These are phyloP conservation scores for Phaeomoniella chlamydospora DNA, from an alignment of 2,329 filamentous ascomycete genomes.

Conservation along the genomic window DNA sequence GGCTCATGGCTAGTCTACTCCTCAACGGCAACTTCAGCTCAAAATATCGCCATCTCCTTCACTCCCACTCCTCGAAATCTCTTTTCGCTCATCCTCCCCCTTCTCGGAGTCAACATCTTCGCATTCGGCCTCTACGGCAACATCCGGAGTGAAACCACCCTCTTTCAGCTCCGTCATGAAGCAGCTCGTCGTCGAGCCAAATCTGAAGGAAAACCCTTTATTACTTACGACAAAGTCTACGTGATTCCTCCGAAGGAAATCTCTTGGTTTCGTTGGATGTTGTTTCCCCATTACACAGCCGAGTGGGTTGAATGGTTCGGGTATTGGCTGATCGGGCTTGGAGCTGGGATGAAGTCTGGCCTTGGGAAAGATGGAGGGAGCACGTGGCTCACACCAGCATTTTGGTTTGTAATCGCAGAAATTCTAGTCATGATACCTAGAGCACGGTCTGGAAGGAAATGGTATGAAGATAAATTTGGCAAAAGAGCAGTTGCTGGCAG, in stretches of 20 bases:
- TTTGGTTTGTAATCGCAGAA: slow-evolving; percentile 75
- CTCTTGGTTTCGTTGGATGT: slow-evolving; percentile 57
- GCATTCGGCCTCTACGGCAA: slow-evolving; percentile 63
- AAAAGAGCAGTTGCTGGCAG: slow-evolving; percentile 60
- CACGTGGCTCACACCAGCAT: slow-evolving; percentile 55
- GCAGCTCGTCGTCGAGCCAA: slow-evolving; percentile 30
- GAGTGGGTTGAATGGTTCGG: slow-evolving; percentile 96
- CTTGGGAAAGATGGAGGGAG: slow-evolving; percentile 44
- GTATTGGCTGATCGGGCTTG: slow-evolving; percentile 51
- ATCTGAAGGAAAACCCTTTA: slow-evolving; percentile 14
- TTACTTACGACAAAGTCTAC: slow-evolving; percentile 65
- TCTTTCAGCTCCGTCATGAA: slow-evolving; percentile 69
- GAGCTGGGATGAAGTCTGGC: slow-evolving; percentile 12
- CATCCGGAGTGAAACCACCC: slow-evolving; percentile 77
- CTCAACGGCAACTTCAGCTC: slow-evolving; percentile 34
- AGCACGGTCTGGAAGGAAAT: slow-evolving; percentile 63
- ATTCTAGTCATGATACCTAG: slow-evolving; percentile 79
- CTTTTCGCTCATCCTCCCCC: slow-evolving; percentile 25
- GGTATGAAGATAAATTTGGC: slow-evolving; percentile 84
- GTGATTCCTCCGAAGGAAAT: slow-evolving; percentile 68
- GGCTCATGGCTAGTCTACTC: slow-evolving; percentile 56
- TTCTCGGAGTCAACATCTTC: slow-evolving; percentile 60
- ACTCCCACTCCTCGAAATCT: slow-evolving; percentile 28
- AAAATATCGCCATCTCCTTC: slow-evolving; percentile 2
- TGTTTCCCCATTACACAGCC: slow-evolving; percentile 88